Base-by-base conservation (phyloP, 148 eudicot genomes). In the Diospyros lotus region DNA sequence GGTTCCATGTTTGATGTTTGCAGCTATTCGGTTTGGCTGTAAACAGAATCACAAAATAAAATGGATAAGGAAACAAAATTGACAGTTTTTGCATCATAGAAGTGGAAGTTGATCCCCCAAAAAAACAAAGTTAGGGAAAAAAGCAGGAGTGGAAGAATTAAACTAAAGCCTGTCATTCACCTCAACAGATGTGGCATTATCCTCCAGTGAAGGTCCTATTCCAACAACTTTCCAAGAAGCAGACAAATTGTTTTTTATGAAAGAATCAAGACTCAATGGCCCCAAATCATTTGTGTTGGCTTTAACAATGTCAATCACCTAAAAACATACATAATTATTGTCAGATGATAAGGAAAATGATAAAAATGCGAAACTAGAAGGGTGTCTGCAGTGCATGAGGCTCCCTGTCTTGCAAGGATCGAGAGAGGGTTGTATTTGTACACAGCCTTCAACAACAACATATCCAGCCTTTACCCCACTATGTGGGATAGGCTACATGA, bases 251-350 rank as follows among this genome's bases (percentile, higher is more conserved):
- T 76, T 87, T 71, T 79, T 88, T 73, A 80, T 80, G 59, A 91
- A 89, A 42, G 76, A 81, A 77, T 92, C 97, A 74, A 95, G 89
- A 79, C 85, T 89, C 69, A 93, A 58, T 46, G 98, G 96, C 64
- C 97, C 98, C 77, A 90, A 66, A 79, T 93, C 98, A 73, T 91
- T 79, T 63, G 88, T 82, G 60, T 77, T 91, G 72, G 88, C 86
- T 43, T 83, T 81, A 48, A 93, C 91, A 78, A 84, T 87, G 79
- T 93, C 93, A 73, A 90, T 76, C 71, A 91, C 91, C 99, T 96
- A 84, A 80, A 86, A 52, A 10, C 13, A 64, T 10, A 78, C 48
- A 55, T 6, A 72, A 73, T 69, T 58, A 81, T 74, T 68, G 15
- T 64, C 28, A 46, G 28, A 5, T 4, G 63, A 73, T 55, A 79